Conservation (phyloP, 345 rosid genomes). For the Limnanthes douglasii region DNA sequence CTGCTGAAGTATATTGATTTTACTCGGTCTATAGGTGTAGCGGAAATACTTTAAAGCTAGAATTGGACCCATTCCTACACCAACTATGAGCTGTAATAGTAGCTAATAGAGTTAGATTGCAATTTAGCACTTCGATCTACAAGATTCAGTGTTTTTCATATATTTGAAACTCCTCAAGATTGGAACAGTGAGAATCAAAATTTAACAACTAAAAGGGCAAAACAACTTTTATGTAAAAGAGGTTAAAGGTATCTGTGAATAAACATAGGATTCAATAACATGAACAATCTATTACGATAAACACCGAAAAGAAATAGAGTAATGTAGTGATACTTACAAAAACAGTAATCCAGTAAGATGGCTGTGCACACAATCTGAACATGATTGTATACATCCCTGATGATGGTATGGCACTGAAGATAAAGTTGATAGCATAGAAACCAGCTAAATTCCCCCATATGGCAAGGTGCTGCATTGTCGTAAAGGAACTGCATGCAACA, state of each 20-base stretch:
- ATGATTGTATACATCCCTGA: slow-evolving; percentile 90
- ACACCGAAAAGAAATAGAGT: too few relatives aligned
- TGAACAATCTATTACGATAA: too few relatives aligned
- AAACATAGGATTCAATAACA: too few relatives aligned
- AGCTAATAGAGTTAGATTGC: not conserved
- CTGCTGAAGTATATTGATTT: slow-evolving; percentile 88
- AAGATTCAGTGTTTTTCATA: too few relatives aligned
- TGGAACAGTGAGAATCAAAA: too few relatives aligned
- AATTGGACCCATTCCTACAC: slow-evolving; percentile 83
- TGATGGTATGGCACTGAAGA: slow-evolving; percentile 72
- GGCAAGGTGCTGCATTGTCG: slow-evolving; percentile 74
- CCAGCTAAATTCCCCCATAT: slow-evolving; percentile 83
- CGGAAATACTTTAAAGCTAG: slow-evolving; percentile 75
- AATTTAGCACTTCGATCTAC: not conserved
- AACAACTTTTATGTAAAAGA: too few relatives aligned
- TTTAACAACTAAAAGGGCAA: too few relatives aligned
- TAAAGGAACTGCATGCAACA: slow-evolving; percentile 63
- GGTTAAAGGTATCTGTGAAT: too few relatives aligned
- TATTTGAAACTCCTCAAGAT: too few relatives aligned
- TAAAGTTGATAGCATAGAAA: slow-evolving; percentile 71
- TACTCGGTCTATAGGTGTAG: slow-evolving; percentile 80
- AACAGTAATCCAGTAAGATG: slow-evolving; percentile 83
- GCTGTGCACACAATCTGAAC: slow-evolving; percentile 81
- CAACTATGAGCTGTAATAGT: slow-evolving; percentile 63
- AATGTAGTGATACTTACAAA: slow-evolving; percentile 55